Evolutionary conservation across 345 rosid species (phyloP).

Genomic region (Boechera retrofracta): DNA sequence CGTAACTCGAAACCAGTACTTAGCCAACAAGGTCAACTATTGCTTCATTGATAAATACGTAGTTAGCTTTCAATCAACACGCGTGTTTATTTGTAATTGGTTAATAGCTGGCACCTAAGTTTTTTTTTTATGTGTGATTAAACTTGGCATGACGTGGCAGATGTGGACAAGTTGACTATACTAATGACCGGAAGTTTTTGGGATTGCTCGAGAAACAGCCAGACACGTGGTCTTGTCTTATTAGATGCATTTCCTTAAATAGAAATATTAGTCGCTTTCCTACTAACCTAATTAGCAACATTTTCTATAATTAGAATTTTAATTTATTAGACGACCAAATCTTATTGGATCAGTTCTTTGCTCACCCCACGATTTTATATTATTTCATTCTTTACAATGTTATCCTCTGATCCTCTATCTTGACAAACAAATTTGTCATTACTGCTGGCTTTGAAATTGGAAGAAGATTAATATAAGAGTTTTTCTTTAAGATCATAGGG

Average conservation of each 20-base stretch:
- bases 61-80: constrained; percentile 5
- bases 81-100: constrained; percentile 14
- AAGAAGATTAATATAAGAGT: constrained; percentile 18
- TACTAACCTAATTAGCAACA: constrained; percentile 43
- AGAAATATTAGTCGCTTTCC: constrained; percentile 46
- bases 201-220: constrained; percentile 34
- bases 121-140: constrained; percentile 16
- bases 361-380: constrained; percentile 27
- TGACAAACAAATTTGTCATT: constrained; percentile 34
- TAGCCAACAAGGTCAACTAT: constrained; percentile 37
- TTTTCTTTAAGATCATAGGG: constrained; percentile 24
- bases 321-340: constrained; percentile 46
- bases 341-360: constrained; percentile 42
- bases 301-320: constrained; percentile 43
- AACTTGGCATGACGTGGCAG: constrained; percentile 27
- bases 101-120: constrained; percentile 26
- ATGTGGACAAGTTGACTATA: constrained; percentile 44
- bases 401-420: constrained; percentile 27
- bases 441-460: constrained; percentile 33
- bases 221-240: constrained; percentile 48
- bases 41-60: neutral
- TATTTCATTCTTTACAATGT: constrained; percentile 13
- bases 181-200: constrained; percentile 35
- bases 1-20: neutral
- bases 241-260: constrained; percentile 40